phyloP scores from a whole-genome alignment of 2,329 filamentous ascomycete genomes.

The Neonectria punicea region DNA sequence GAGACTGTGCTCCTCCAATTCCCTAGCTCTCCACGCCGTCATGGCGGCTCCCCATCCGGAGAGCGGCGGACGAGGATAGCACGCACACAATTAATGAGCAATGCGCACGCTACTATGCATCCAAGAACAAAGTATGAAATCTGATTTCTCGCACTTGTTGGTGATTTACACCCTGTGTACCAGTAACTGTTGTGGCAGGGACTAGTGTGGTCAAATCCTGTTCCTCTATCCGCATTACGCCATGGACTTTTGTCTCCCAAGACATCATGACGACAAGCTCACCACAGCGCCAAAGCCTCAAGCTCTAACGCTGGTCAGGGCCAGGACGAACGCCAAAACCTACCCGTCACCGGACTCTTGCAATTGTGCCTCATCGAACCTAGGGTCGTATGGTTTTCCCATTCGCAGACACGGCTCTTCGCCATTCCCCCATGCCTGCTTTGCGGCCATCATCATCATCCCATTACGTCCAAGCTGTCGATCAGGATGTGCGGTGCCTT shows the following conservation, averaged over 20 bases:
- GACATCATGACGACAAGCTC: background rate
- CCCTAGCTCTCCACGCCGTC: background rate
- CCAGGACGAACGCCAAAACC: background rate
- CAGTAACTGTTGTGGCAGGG: background rate
- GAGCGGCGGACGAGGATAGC: background rate
- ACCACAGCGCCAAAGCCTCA: background rate
- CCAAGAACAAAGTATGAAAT: background rate
- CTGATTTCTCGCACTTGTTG: background rate
- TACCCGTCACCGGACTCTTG: background rate
- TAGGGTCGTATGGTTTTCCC: background rate
- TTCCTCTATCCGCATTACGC: background rate
- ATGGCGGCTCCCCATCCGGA: background rate
- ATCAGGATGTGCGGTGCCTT: slow-evolving; percentile 15
- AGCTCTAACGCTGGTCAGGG: slow-evolving; percentile 1
- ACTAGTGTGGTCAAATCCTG: too few species aligned
- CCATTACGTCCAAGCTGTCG: slow-evolving; percentile 3
- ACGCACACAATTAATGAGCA: background rate
- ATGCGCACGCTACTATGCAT: background rate
- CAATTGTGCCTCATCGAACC: background rate
- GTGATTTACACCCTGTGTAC: background rate
- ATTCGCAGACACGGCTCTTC: background rate
- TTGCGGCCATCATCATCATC: slow-evolving; percentile 5
- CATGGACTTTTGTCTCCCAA: background rate
- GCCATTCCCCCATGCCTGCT: background rate
- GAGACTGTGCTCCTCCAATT: background rate